Conservation (phyloP, 345 rosid species). For the Bruguiera gymnorhiza region DNA sequence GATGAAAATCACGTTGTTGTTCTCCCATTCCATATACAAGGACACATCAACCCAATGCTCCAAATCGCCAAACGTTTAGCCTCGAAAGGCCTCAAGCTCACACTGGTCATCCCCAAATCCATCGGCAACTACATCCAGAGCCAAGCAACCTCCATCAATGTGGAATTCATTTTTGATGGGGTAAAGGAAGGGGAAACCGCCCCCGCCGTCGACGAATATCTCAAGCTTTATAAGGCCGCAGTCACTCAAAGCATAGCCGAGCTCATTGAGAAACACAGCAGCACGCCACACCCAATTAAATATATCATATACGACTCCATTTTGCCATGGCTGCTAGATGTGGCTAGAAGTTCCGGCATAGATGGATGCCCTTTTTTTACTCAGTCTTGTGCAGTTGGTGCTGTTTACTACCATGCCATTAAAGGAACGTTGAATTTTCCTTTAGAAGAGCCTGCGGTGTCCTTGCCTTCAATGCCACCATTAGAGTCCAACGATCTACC, state of each 20-base stretch:
- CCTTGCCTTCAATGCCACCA: constrained; percentile 2
- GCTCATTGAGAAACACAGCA: constrained; percentile 22
- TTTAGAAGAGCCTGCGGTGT: not conserved
- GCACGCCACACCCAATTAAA: constrained; percentile 14
- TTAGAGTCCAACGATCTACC: constrained; percentile 14
- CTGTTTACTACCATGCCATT: constrained; percentile 33
- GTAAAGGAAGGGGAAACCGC: constrained; percentile 28
- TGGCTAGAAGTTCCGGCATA: constrained; percentile 37
- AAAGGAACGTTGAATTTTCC: constrained; percentile 11
- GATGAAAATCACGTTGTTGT: constrained; percentile 16
- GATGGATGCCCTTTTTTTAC: constrained; percentile 42
- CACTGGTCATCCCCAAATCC: constrained; percentile 12
- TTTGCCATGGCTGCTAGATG: constrained; percentile 49
- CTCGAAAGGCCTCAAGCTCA: constrained; percentile 26
- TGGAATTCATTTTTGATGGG: constrained; percentile 32
- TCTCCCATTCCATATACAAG: constrained; percentile 22
- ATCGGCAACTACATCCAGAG: constrained; percentile 20
- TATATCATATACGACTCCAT: constrained; percentile 43
- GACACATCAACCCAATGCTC: constrained; percentile 37
- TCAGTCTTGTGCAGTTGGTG: constrained; percentile 40
- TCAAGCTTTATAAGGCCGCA: constrained; percentile 15
- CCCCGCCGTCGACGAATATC: constrained; percentile 18
- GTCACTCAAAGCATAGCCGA: constrained; percentile 28
- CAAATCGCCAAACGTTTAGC: constrained; percentile 30
- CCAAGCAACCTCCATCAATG: constrained; percentile 18